A percentile compares a stretch with the other conserved stretches of the same genome.
These are phyloP conservation scores for Leishmania guyanensis DNA, from an alignment of 208 protist genomes.

Conservation along the genomic window DNA sequence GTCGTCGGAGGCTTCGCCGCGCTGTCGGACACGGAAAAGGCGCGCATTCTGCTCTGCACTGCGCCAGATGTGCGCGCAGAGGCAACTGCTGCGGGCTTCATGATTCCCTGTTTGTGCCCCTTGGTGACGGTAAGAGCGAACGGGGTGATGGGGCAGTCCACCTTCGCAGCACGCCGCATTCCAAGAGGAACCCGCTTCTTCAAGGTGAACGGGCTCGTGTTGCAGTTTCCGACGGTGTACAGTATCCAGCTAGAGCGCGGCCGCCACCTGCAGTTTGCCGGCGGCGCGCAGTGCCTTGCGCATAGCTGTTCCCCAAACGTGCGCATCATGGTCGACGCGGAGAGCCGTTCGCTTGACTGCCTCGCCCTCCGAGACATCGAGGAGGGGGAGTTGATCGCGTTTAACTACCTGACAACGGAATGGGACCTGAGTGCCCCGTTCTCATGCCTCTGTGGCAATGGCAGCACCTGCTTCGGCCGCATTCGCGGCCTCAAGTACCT, in stretches of 20 bases:
- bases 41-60: constrained; percentile 56
- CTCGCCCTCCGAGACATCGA: constrained; percentile 76
- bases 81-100: constrained; percentile 57
- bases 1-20: constrained; percentile 54
- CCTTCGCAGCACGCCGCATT: constrained; percentile 69
- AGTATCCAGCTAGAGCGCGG: constrained; percentile 70
- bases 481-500: constrained; percentile 82
- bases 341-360: constrained; percentile 57
- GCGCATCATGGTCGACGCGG: constrained; percentile 72
- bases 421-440: constrained; percentile 90
- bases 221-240: constrained; percentile 85
- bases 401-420: constrained; percentile 91
- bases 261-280: constrained; percentile 81
- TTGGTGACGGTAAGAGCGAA: constrained; percentile 66
- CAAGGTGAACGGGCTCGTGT: constrained; percentile 63
- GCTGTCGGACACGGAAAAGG: constrained; percentile 48
- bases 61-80: constrained; percentile 55
- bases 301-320: constrained; percentile 88
- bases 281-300: constrained; percentile 85
- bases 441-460: constrained; percentile 61
- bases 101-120: constrained; percentile 50
- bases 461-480: constrained; percentile 53
- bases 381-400: constrained; percentile 76
- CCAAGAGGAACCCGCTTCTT: constrained; percentile 74
- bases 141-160: constrained; percentile 80